Evolutionary conservation across 768 basidiomycete species (phyloP).

Genomic region (Pilatotrama ljubarskyi): DNA sequence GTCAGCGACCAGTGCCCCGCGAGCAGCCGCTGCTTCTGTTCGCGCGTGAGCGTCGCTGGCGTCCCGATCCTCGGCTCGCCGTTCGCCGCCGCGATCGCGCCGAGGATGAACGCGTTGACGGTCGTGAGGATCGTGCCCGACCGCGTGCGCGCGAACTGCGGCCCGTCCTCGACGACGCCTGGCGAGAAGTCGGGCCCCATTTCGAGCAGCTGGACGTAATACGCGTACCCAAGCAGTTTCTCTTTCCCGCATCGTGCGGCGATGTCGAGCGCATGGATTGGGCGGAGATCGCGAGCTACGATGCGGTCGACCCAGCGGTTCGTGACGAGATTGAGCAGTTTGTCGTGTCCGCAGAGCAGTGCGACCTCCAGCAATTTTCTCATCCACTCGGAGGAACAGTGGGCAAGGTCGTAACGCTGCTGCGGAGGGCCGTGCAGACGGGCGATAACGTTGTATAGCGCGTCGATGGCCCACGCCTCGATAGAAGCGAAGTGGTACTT

Average conservation of each 20-base stretch:
- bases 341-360: slow-evolving; percentile 30
- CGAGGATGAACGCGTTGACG: not conserved
- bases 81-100: not conserved
- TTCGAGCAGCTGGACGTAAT: slow-evolving; percentile 37
- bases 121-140: not conserved
- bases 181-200: slow-evolving; percentile 25
- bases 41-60: slow-evolving; percentile 25
- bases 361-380: slow-evolving; percentile 39
- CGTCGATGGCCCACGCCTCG: slow-evolving; percentile 38
- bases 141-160: slow-evolving; percentile 1
- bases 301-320: slow-evolving; percentile 38
- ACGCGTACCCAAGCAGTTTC: slow-evolving; percentile 35
- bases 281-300: slow-evolving; percentile 31
- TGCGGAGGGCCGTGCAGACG: slow-evolving; percentile 26
- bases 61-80: slow-evolving; percentile 10
- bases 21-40: slow-evolving; percentile 36
- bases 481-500: slow-evolving; percentile 40
- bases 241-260: slow-evolving; percentile 32
- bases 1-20: slow-evolving; percentile 39
- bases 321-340: slow-evolving; percentile 31
- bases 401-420: slow-evolving; percentile 23
- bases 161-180: slow-evolving; percentile 17
- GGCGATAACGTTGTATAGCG: slow-evolving; percentile 33
- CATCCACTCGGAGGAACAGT: slow-evolving; percentile 33
- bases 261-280: slow-evolving; percentile 33